Percentiles rank a stretch among this genome's conserved stretches.
These are phyloP conservation scores for Cordyceps pruinosa DNA, from an alignment of 2,329 filamentous ascomycete genomes.

Conservation along the genomic window DNA sequence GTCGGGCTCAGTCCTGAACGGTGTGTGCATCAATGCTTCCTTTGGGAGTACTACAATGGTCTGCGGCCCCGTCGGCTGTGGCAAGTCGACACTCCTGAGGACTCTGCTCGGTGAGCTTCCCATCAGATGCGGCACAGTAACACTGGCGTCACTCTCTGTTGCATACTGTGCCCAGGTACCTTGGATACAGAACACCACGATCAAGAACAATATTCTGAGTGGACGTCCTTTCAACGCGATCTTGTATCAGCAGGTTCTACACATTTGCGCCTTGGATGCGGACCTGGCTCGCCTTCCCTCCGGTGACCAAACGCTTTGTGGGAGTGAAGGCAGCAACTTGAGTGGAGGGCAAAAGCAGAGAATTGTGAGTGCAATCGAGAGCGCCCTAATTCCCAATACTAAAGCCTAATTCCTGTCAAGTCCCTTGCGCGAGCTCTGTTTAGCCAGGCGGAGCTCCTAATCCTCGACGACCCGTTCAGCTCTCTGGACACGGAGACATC, in stretches of 20 bases:
- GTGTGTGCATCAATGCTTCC: background rate
- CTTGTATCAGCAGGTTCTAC: constrained; percentile 27
- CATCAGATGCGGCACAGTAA: constrained; percentile 18
- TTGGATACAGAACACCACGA: constrained; percentile 28
- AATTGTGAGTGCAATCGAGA: constrained; percentile 19
- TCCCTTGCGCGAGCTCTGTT: constrained; percentile 7
- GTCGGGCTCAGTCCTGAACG: background rate
- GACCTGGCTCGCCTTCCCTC: constrained; percentile 22
- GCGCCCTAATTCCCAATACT: background rate
- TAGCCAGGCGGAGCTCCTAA: background rate
- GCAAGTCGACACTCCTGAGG: constrained; percentile 27
- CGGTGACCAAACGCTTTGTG: constrained; percentile 22
- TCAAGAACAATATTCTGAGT: constrained; percentile 30
- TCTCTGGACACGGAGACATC: constrained; percentile 13
- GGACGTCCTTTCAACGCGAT: constrained; percentile 23
- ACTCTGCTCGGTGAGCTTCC: constrained; percentile 24
- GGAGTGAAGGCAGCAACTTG: constrained; percentile 26
- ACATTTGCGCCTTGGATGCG: constrained; percentile 27
- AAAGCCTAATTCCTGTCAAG: background rate
- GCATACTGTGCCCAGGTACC: constrained; percentile 27
- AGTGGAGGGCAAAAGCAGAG: constrained; percentile 31
- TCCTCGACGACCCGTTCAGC: constrained; percentile 15
- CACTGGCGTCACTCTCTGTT: constrained; percentile 18
- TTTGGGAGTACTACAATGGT: constrained; percentile 24
- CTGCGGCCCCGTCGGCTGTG: constrained; percentile 25